These are phyloP conservation scores for Gentiana straminea DNA, from an alignment of 257 asterid genomes.

Conservation along the genomic window DNA sequence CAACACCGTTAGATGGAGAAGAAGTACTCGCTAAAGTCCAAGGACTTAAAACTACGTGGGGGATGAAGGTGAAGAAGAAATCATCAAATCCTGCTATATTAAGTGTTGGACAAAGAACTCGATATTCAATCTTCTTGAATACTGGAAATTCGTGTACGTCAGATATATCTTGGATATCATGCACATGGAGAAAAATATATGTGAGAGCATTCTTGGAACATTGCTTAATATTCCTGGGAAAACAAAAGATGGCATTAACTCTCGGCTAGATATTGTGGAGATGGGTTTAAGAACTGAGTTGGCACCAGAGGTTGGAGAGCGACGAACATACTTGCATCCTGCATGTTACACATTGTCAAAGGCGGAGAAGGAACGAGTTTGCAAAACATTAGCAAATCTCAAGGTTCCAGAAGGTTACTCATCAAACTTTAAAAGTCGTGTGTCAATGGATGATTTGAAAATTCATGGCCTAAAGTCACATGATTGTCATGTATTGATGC, in stretches of 20 bases:
- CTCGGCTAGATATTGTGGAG: neutral
- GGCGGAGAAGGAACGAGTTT: neutral
- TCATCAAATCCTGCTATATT: too few relatives aligned
- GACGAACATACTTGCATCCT: neutral
- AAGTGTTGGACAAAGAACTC: neutral
- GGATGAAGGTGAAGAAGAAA: neutral
- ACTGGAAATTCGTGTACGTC: neutral
- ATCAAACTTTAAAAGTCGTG: neutral
- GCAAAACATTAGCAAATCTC: neutral
- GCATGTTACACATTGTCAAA: neutral
- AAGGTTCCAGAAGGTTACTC: neutral
- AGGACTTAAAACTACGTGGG: neutral
- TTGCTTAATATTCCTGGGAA: neutral
- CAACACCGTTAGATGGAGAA: neutral
- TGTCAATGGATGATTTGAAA: neutral
- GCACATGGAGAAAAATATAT: neutral
- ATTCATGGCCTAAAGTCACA: neutral
- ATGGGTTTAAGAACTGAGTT: neutral
- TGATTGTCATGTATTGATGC: slow-evolving; percentile 2
- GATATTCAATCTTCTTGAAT: neutral
- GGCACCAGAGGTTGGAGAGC: too few relatives aligned
- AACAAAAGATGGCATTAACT: neutral
- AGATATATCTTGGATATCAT: neutral
- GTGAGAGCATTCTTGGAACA: neutral
- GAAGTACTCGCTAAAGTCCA: neutral